A percentile compares a stretch with the other conserved stretches of the same genome.
Conservation (phyloP, 2,329 filamentous ascomycete genomes). For the Penicillium thymicola region DNA sequence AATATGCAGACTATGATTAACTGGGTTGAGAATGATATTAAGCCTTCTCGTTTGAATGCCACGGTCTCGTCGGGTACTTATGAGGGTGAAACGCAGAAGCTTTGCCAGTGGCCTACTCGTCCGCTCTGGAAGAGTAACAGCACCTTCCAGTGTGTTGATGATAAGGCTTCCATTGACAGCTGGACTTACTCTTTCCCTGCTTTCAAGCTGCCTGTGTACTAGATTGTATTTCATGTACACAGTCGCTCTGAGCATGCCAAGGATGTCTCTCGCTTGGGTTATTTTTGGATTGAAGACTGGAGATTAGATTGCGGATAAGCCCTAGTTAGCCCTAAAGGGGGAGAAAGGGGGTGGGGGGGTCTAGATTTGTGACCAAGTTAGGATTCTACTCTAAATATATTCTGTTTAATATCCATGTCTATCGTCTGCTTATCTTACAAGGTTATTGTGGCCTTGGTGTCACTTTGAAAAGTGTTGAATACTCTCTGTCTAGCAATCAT, state of each 20-base stretch:
- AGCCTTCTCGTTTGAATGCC: slow-evolving; percentile 46
- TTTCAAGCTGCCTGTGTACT: slow-evolving; percentile 42
- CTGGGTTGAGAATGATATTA: slow-evolving; percentile 52
- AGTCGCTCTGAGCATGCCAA: background rate
- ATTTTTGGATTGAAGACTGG: background rate
- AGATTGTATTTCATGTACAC: slow-evolving; percentile 2
- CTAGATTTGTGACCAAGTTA: background rate
- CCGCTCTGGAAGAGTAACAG: slow-evolving; percentile 31
- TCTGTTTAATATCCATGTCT: background rate
- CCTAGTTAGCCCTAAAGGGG: background rate
- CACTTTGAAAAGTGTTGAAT: background rate
- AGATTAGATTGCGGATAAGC: background rate
- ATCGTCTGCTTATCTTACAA: background rate
- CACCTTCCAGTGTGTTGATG: slow-evolving; percentile 40
- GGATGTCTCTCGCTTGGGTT: background rate
- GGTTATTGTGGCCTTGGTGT: background rate
- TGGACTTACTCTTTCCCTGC: slow-evolving; percentile 42
- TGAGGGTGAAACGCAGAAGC: slow-evolving; percentile 32
- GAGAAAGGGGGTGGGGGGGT: background rate
- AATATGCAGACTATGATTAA: slow-evolving; percentile 49
- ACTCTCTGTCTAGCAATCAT: background rate
- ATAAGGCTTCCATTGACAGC: slow-evolving; percentile 39
- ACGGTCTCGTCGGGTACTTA: slow-evolving; percentile 34
- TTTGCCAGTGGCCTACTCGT: slow-evolving; percentile 36
- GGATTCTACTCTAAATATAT: background rate